These are phyloP conservation scores for Pholiota microspora DNA, from an alignment of 768 basidiomycete genomes.

Conservation along the genomic window DNA sequence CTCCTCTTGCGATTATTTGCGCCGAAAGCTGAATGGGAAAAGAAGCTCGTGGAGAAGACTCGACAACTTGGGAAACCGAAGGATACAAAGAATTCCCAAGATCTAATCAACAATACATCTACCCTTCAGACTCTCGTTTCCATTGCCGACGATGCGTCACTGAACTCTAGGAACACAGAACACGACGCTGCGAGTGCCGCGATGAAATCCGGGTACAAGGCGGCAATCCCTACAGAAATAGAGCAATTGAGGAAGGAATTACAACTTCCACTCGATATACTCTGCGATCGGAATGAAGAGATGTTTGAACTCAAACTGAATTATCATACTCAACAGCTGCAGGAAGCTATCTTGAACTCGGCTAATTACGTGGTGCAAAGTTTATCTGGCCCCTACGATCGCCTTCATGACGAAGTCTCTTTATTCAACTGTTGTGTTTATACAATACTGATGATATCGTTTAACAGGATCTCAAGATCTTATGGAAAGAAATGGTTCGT, in stretches of 20 bases:
- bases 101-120: slow-evolving; percentile 7
- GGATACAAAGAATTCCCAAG: slow-evolving; percentile 1
- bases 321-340: slow-evolving; percentile 6
- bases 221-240: neutral
- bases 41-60: slow-evolving; percentile 9
- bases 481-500: slow-evolving; percentile 16
- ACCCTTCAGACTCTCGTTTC: slow-evolving; percentile 12
- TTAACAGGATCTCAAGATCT: slow-evolving; percentile 9
- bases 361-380: slow-evolving; percentile 7
- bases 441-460: neutral
- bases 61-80: slow-evolving; percentile 1
- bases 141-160: slow-evolving; percentile 11
- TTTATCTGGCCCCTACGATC: slow-evolving; percentile 6
- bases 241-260: slow-evolving; percentile 6
- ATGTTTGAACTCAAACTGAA: slow-evolving; percentile 8
- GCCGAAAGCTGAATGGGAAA: slow-evolving; percentile 19
- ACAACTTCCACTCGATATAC: slow-evolving; percentile 4
- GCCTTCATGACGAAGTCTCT: slow-evolving; percentile 7
- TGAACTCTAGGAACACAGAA: neutral
- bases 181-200: neutral
- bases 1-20: slow-evolving; percentile 15
- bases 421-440: neutral
- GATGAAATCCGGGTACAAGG: neutral
- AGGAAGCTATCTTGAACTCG: slow-evolving; percentile 10
- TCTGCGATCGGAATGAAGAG: slow-evolving; percentile 9